Percentiles rank a stretch among this genome's conserved stretches.
phyloP scores from a whole-genome alignment of 129 eudicot species.

The Dittrichia graveolens region DNA sequence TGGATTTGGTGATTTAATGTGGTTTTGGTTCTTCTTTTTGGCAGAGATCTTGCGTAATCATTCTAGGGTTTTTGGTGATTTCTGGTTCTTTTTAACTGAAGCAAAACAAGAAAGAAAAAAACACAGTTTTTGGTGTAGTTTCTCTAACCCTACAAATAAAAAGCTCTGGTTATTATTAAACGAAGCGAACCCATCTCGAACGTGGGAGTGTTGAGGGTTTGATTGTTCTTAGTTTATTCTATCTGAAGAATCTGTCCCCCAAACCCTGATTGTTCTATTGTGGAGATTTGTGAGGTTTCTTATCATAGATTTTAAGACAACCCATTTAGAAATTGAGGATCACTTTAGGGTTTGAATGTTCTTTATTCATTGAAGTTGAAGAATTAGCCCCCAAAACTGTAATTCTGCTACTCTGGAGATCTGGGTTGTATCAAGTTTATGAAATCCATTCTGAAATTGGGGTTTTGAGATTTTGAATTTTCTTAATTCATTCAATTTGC shows the following conservation, averaged over 20 bases:
- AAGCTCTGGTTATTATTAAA: background rate
- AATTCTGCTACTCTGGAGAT: slow-evolving; percentile 66
- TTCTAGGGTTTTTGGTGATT: slow-evolving; percentile 28
- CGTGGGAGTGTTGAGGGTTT: slow-evolving; percentile 19
- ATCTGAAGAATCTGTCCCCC: too few relatives aligned
- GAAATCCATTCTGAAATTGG: slow-evolving; percentile 19
- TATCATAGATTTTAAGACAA: slow-evolving; percentile 3
- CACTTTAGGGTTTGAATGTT: slow-evolving; percentile 26
- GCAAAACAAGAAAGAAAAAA: background rate
- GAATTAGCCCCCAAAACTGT: slow-evolving; percentile 20
- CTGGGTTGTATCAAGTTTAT: slow-evolving; percentile 31
- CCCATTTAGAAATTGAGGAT: slow-evolving; percentile 19
- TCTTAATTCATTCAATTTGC: slow-evolving; percentile 8
- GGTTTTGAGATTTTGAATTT: slow-evolving; percentile 32
- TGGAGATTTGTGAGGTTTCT: slow-evolving; percentile 58
- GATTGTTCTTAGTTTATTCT: slow-evolving; percentile 17
- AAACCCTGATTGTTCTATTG: slow-evolving; percentile 45
- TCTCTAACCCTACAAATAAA: slow-evolving; percentile 4
- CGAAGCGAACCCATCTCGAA: slow-evolving; percentile 21
- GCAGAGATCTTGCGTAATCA: slow-evolving; percentile 48
- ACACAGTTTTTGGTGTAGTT: slow-evolving; percentile 4
- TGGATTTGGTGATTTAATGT: slow-evolving; percentile 48
- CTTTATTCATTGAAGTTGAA: slow-evolving; percentile 20
- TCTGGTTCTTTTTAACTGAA: slow-evolving; percentile 31
- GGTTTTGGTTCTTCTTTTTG: slow-evolving; percentile 42